phyloP scores from a whole-genome alignment of 306 rosid genomes.

The Crotalaria pallida region DNA sequence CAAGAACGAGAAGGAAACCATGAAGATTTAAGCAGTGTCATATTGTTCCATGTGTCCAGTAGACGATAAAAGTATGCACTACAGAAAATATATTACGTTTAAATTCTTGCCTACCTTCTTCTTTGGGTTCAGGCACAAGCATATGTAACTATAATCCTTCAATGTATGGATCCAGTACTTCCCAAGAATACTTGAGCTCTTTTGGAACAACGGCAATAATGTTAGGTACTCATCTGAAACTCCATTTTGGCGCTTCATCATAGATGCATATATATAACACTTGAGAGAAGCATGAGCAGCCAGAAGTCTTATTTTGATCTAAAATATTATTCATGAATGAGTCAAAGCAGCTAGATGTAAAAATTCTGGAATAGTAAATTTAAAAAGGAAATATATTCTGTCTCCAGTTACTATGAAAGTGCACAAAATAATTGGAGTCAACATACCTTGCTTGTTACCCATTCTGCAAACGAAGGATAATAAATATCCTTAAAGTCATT shows the following conservation, averaged over 20 bases:
- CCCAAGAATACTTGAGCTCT: constrained; percentile 78
- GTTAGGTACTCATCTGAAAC: constrained; percentile 77
- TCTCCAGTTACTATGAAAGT: not conserved
- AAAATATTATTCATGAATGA: constrained; percentile 17
- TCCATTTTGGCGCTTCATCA: constrained; percentile 66
- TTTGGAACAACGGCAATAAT: constrained; percentile 75
- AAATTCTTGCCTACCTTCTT: constrained; percentile 51
- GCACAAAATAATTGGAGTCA: constrained; percentile 7
- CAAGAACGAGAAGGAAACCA: constrained; percentile 20
- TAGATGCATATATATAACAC: constrained; percentile 85
- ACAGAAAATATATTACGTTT: constrained; percentile 13
- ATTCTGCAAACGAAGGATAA: constrained; percentile 98
- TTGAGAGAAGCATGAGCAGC: constrained; percentile 99
- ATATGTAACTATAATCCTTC: constrained; percentile 70
- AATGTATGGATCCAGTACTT: constrained; percentile 80
- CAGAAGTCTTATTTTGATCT: constrained; percentile 91
- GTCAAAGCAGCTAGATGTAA: not conserved
- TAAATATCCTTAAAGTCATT: constrained; percentile 82
- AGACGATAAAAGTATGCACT: constrained; percentile 5
- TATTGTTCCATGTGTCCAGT: constrained; percentile 9
- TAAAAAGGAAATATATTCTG: not conserved
- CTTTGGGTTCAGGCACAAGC: constrained; percentile 64
- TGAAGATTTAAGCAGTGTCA: constrained; percentile 5
- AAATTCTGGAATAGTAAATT: not conserved
- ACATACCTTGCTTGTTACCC: constrained; percentile 93